Conservation (phyloP, 805 yeast species). For the Metschnikowia peoriensis region DNA sequence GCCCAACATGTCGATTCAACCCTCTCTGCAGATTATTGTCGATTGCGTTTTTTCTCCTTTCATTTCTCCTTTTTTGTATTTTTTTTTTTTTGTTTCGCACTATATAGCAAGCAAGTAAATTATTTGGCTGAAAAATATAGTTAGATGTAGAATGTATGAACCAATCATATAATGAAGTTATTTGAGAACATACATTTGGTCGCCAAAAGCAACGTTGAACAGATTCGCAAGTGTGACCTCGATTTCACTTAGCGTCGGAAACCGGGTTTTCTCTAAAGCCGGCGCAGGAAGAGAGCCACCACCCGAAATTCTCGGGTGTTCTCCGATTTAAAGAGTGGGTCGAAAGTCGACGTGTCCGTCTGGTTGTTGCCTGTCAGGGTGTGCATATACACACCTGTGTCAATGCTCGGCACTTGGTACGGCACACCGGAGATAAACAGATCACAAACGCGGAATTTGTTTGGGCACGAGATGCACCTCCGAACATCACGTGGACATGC, state of each 20-base stretch:
- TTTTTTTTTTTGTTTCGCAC: too few species aligned
- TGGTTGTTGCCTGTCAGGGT: constrained; percentile 3
- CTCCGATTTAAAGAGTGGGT: background rate
- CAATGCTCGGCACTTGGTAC: constrained; percentile 1
- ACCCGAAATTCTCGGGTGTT: background rate
- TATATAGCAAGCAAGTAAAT: too few species aligned
- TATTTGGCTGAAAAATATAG: too few species aligned
- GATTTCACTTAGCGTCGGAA: too few species aligned
- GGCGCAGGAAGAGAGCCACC: background rate
- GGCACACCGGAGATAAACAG: constrained; percentile 1
- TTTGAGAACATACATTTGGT: too few species aligned
- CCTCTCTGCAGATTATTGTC: background rate
- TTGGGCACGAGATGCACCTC: background rate
- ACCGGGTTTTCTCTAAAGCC: background rate
- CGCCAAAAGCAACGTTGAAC: background rate
- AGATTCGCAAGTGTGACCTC: background rate
- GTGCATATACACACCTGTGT: constrained; percentile 7
- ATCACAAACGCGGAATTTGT: constrained; percentile 3
- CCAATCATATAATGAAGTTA: too few species aligned
- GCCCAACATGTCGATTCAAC: background rate
- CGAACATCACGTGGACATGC: background rate
- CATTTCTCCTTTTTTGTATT: too few species aligned
- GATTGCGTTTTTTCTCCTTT: too few species aligned
- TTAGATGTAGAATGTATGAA: too few species aligned
- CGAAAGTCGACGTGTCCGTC: constrained; percentile 1